Evolutionary conservation across 371 early-diverging fungal species (phyloP), one percentile per base, ranked within the genome.

Genomic region (Mucor indicus): DNA sequence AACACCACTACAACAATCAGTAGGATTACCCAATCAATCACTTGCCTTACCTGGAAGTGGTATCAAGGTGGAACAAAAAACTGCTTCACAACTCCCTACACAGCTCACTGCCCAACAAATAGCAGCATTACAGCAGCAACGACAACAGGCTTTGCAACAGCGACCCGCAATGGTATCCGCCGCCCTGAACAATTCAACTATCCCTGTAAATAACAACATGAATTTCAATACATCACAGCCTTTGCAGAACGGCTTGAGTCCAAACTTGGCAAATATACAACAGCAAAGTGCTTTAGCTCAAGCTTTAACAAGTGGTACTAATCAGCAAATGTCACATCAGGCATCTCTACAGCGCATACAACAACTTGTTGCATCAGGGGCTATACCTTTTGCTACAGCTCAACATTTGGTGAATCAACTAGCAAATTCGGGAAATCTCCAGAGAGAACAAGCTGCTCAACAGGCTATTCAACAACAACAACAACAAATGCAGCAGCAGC

Each of bases 281-380:
- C n/a, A n/a, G n/a, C 64, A 63, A 46, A 33, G 42, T 11, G 57
- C 57, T 13, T 24, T 65, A 29, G 56, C 55, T 1, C 61, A 58
- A 48, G 56, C 50, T 13, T 21, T 60, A 7, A 48, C 23, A n/a
- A 40, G 30, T 16, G 44, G 41, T 11, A 58, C 54, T 41, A 50
- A 55, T 19, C 60, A 55, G 13, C 64, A 50, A 27, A 47, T 44
- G 11, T 32, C 41, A 4, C 24, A 57, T 2, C 67, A 69, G 37
- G 45, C 50, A 13, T 56, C 62, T 4, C 36, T 62, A 8, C 74
- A 68, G 21, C 61, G 59, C 19, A 69, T 72, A 5, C 69, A 67
- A 16, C 57, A 62, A 22, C 39, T 69, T 15, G 52, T 67, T n/a
- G 50, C 52, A 9, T 16, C 55, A 9, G 57, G 63, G 15, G 50